Percentiles rank a stretch among this genome's conserved stretches.
These are phyloP conservation scores for peach (Prunus persica) DNA, from an alignment of 306 rosid species.

Conservation along the genomic window Prunus_persica_NCBIv2 NC_034016.1:18808001-18808500, in stretches of 20 bases:
- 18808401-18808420: conserved; percentile 74
- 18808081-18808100: conserved; percentile 85
- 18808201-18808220: conserved; percentile 67
- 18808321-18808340: conserved; percentile 46
- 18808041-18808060: conserved; percentile 54
- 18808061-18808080: conserved; percentile 66
- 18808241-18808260: conserved; percentile 13
- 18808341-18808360: conserved; percentile 44
- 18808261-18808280: conserved; percentile 4
- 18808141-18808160: conserved; percentile 49
- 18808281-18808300: conserved; percentile 17
- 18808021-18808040: conserved; percentile 4
- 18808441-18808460: conserved; percentile 47
- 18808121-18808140: conserved; percentile 82
- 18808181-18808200: conserved; percentile 78
- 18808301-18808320: conserved; percentile 48
- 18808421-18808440: conserved; percentile 58
- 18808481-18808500: conserved; percentile 38
- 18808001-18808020: not conserved
- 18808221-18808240: conserved; percentile 53
- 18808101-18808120: conserved; percentile 57
- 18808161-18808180: conserved; percentile 45
- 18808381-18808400: conserved; percentile 41
- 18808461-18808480: conserved; percentile 36
- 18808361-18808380: conserved; percentile 35